These are phyloP conservation scores for Nicotiana noctiflora DNA, from an alignment of 257 asterid species.

Conservation along the genomic window DNA sequence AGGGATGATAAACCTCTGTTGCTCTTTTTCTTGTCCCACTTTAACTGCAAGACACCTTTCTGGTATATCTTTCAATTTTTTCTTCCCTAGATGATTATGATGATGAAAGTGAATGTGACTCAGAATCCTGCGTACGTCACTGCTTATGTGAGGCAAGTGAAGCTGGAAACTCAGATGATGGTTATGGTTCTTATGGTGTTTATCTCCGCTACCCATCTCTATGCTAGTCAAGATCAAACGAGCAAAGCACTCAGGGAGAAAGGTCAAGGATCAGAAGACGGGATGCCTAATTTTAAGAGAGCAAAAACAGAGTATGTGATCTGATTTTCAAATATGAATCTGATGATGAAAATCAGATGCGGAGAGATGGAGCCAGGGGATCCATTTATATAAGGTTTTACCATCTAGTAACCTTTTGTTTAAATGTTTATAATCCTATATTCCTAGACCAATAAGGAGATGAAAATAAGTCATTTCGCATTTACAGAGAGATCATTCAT, in stretches of 20 bases:
- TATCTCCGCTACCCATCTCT: constrained; percentile 57
- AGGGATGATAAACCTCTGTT: constrained; percentile 45
- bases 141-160: constrained; percentile 16
- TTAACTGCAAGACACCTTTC: constrained; percentile 42
- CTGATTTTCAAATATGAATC: not conserved
- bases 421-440: not conserved
- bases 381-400: not conserved
- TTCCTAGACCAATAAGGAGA: not conserved
- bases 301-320: constrained; percentile 57
- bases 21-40: constrained; percentile 55
- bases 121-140: no score
- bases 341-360: not conserved
- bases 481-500: not conserved
- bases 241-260: constrained; percentile 25
- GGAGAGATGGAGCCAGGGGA: not conserved
- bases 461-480: not conserved
- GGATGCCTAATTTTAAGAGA: constrained; percentile 68
- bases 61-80: constrained; percentile 23
- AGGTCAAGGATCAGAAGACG: constrained; percentile 91
- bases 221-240: not conserved
- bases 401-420: not conserved
- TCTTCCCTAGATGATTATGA: constrained; percentile 11
- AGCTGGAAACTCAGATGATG: constrained; percentile 33
- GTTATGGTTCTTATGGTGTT: constrained; percentile 13
- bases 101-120: constrained; percentile 24